Evolutionary conservation across 177 flowering plant genomes (phyloP).

Genomic region (Vitis hybrid): DNA sequence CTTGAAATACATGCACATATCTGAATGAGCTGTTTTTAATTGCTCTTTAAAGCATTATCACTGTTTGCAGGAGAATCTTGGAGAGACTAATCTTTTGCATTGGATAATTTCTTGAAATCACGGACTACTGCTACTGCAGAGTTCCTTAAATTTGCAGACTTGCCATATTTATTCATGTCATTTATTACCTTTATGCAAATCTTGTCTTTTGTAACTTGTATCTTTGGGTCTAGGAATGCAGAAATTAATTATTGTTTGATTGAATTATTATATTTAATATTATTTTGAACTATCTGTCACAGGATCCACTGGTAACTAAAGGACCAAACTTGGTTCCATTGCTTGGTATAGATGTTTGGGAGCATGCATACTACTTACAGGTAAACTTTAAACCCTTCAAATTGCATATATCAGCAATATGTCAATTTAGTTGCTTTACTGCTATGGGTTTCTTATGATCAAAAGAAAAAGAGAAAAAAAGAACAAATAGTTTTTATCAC

Average conservation of each 20-base stretch:
- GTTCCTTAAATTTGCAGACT: no score
- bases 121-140: no score
- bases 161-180: neutral
- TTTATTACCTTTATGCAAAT: neutral
- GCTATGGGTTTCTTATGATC: neutral
- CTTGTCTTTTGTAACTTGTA: neutral
- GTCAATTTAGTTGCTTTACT: neutral
- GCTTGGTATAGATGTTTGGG: slow-evolving; percentile 98
- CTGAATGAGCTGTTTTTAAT: no score
- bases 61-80: no score
- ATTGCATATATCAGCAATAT: neutral
- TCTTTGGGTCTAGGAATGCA: neutral
- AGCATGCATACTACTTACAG: slow-evolving; percentile 99
- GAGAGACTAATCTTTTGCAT: no score
- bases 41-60: no score
- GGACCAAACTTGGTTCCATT: slow-evolving; percentile 77
- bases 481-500: no score
- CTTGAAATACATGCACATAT: no score
- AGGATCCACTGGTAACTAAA: slow-evolving; percentile 94
- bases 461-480: no score
- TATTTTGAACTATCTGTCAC: slow-evolving; percentile 12
- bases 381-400: slow-evolving; percentile 27
- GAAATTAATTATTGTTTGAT: neutral
- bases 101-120: no score
- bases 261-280: neutral